Evolutionary conservation across 208 protist species (phyloP).

Genomic region (Kentomonas sorsogonicus): DNA sequence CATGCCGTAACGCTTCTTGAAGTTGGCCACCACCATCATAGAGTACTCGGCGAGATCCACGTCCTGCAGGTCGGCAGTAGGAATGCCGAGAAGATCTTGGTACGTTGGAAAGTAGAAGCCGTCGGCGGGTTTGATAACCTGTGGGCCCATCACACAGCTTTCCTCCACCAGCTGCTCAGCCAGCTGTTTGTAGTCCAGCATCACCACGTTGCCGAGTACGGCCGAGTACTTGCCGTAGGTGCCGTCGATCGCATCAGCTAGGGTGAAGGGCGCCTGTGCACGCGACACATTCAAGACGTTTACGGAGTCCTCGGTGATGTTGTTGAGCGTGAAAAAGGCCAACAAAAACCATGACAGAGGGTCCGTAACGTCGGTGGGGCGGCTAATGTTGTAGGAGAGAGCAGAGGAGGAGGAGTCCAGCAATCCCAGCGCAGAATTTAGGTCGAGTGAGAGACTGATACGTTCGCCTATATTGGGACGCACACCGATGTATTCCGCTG

Average conservation of each 20-base stretch:
- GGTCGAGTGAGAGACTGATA: conserved; percentile 35
- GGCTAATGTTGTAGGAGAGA: conserved; percentile 18
- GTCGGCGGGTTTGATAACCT: conserved; percentile 9
- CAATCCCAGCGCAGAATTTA: conserved; percentile 2
- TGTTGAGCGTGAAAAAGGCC: conserved; percentile 41
- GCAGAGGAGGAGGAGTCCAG: not conserved
- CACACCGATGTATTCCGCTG: conserved; percentile 61
- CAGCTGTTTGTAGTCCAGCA: conserved; percentile 78
- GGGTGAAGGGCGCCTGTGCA: conserved; percentile 20
- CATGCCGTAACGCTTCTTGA: conserved; percentile 57
- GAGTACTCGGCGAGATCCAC: conserved; percentile 57
- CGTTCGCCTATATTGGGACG: conserved; percentile 53
- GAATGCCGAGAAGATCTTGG: conserved; percentile 24
- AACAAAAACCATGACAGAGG: conserved; percentile 15
- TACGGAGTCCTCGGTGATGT: conserved; percentile 34
- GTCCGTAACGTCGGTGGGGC: conserved; percentile 19
- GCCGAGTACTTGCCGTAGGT: conserved; percentile 89
- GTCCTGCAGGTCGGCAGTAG: conserved; percentile 1
- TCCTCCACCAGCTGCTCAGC: conserved; percentile 24
- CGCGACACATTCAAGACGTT: conserved; percentile 22
- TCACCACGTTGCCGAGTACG: conserved; percentile 83
- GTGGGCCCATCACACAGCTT: conserved; percentile 22
- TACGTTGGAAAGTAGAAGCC: conserved; percentile 26
- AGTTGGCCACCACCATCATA: conserved; percentile 54
- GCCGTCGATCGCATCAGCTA: conserved; percentile 65